phyloP scores from a whole-genome alignment of 2,329 filamentous ascomycete species.

The Penicillium oxalicum region DNA sequence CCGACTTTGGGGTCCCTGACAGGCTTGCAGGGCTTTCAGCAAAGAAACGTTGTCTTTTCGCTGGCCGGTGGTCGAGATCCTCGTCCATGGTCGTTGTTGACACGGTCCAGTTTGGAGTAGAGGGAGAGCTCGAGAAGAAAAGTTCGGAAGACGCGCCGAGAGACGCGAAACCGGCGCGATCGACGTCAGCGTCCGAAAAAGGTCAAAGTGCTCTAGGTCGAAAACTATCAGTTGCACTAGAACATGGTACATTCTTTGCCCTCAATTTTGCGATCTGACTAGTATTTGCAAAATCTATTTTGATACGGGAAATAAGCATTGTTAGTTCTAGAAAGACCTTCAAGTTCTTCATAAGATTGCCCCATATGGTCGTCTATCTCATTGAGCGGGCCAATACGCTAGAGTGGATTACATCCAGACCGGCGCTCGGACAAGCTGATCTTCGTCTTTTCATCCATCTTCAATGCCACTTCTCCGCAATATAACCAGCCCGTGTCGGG shows the following conservation, averaged over 20 bases:
- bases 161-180: conserved; percentile 26
- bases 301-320: too few species aligned
- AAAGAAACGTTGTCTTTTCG: conserved; percentile 60
- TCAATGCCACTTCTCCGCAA: conserved; percentile 21
- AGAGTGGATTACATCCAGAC: conserved; percentile 14
- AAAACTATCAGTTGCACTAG: not conserved
- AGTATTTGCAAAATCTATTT: too few species aligned
- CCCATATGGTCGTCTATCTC: too few species aligned
- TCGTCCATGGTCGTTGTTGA: conserved; percentile 16
- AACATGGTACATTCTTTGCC: too few species aligned
- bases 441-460: conserved; percentile 4
- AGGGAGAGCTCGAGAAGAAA: conserved; percentile 2
- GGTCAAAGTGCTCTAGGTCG: conserved; percentile 5
- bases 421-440: conserved; percentile 9
- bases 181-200: conserved; percentile 26
- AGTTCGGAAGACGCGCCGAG: conserved; percentile 30
- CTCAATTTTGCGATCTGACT: too few species aligned
- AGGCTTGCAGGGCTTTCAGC: conserved; percentile 41
- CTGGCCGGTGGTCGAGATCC: conserved; percentile 48
- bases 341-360: too few species aligned
- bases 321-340: too few species aligned
- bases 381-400: conserved; percentile 14
- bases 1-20: conserved; percentile 9
- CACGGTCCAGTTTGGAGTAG: conserved; percentile 1
- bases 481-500: conserved; percentile 16